Evolutionary conservation across 441 rosid species (phyloP), one percentile per base, ranked within the genome.

Genomic region (Euphorbia neoarborescens): DNA sequence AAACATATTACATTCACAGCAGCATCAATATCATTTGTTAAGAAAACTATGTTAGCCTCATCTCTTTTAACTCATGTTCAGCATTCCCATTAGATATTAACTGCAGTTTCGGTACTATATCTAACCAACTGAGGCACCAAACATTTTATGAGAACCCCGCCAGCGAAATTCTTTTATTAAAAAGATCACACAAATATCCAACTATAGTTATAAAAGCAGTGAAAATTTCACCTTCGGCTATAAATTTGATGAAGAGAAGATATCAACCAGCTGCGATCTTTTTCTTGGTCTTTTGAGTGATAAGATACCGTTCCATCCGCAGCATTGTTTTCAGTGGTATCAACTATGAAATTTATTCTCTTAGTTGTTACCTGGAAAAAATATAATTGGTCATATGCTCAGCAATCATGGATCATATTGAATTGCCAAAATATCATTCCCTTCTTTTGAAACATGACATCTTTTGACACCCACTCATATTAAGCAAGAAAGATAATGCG

Each of bases 201-300:
- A 51, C 40, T 63, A 30, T 30, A 67, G 30, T 34, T 64, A 68
- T 44, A 77, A 70, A 70, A 71, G 53, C 30, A 30, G 38, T 28
- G 22, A 62, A 65, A 69, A 66, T 32, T 73, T 81, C 71, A 92
- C 99, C 99, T 90, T 77, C 99, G 86, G 80, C 99, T 92, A 81
- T 92, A 91, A 68, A 95, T 93, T 79, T 91, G 98, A 87, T 88
- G 96, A 76, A 95, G 97, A 71, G 94, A 84, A 72, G 95, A 87
- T 82, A 91, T 84, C 70, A 81, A 83, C 99, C 98, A 95, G 80
- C 92, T 88, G 77, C 85, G 92, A 78, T 92, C 95, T 75, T 89
- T 95, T 79, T 87, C 91, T 59, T 83, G 91, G 71, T 85, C 81
- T 71, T 76, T 80, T 50, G 77, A 69, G 81, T 81, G 85, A 65